Evolutionary conservation across 2,329 filamentous ascomycete species (phyloP).

Genomic region (Atkinsonella hypoxylon): DNA sequence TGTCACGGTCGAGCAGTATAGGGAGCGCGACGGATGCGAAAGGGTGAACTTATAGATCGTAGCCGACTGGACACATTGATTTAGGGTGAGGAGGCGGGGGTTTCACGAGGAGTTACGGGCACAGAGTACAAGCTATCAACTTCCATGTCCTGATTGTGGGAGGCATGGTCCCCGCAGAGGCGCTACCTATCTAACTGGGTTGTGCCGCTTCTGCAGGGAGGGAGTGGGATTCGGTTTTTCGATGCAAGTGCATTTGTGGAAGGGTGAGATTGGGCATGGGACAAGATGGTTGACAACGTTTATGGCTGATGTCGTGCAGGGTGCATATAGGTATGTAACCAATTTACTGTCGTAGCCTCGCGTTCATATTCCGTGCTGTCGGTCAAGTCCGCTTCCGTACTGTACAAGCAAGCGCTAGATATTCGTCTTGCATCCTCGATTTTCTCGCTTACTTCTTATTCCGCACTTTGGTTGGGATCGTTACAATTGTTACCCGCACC

Average conservation of each 20-base stretch:
- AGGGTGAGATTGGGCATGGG: background rate
- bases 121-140: slow-evolving; percentile 11
- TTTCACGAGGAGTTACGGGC: slow-evolving; percentile 1
- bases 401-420: too few relatives aligned
- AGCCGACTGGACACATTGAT: slow-evolving; percentile 9
- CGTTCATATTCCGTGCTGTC: too few relatives aligned
- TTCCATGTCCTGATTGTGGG: slow-evolving; percentile 18
- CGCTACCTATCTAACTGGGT: too few relatives aligned
- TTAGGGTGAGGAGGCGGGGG: background rate
- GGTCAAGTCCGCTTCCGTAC: too few relatives aligned
- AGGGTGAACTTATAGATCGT: slow-evolving; percentile 13
- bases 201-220: slow-evolving; percentile 7
- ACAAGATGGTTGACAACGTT: background rate
- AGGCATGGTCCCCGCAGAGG: slow-evolving; percentile 15
- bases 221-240: slow-evolving; percentile 18
- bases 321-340: background rate
- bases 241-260: slow-evolving; percentile 13
- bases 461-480: too few relatives aligned
- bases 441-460: too few relatives aligned
- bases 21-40: slow-evolving; percentile 9
- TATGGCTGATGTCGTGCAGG: background rate
- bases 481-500: too few relatives aligned
- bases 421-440: too few relatives aligned
- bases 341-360: too few relatives aligned
- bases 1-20: slow-evolving; percentile 11